Evolutionary conservation across 176 grass and related monocot genomes (phyloP), one percentile per base, ranked within the genome.

Genomic region (Carex littledalei): DNA sequence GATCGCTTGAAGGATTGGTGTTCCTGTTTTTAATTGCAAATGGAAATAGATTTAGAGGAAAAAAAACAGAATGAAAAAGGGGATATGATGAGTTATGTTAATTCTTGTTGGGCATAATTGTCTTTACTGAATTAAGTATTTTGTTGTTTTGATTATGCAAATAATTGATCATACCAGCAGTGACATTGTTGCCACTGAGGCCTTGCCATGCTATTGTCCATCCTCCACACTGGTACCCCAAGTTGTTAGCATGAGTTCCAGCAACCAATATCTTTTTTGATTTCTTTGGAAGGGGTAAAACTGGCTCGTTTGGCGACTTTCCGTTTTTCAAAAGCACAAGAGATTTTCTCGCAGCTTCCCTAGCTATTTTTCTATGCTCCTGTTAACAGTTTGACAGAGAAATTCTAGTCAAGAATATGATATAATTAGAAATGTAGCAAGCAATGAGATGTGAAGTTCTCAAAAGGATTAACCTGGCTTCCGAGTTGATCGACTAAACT

Each of bases 301-400:
- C 4, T 0, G 90, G 41, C 22, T 62, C 5, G 0, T 86, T 15
- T 1, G 63, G 63, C 3, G 41, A 50, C 70, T 97, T 92, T 59
- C 92, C 89, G 58, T 97, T 97, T 84, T 97, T 97, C 62, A 97
- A 84, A 17, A 97, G 85, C n/a, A 97, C 94, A 10, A 97, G 88
- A 11, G 94, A 97, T 83, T 91, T 97, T 62, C 94, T 91, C 17
- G 94, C 94, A 29, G 88, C 88, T 69, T 97, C 90, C 8, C 92
- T 83, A 21, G 92, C 92, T 7, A 94, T 11, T 1, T 82, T 74
- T 0, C 94, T 84, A 70, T 97, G 94, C 8, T 89, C 52, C 92
- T 97, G 73, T 81, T 81, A 24, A 50, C 2, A 64, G n/a, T 58
- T 64, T n/a, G 11, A 69, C 8, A 41, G 43, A 13, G 37, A 70